Evolutionary conservation across 306 rosid genomes (phyloP), one percentile per base, ranked within the genome.

Genomic region (Cucurbita moschata): DNA sequence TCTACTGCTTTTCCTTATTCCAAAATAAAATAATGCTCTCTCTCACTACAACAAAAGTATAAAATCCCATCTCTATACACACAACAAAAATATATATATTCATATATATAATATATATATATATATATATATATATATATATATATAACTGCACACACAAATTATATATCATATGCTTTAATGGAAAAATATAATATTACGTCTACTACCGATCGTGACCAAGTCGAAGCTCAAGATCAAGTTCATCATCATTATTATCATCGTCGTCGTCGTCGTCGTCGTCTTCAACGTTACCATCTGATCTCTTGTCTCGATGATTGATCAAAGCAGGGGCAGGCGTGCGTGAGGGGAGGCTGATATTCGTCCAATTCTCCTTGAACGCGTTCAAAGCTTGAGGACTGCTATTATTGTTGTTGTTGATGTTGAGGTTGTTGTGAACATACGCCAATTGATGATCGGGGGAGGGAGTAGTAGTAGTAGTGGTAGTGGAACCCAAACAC

Each of bases 211-310:
- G 92, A 73, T 88, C 76, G 68, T 88, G 85, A 53, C 97, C 96
- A 30, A 92, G 90, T 79, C 96, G 92, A 80, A 92, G 97, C 90
- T 89, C 96, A 88, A 92, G 85, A 87, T 92, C 96, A 54, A 89
- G 75, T 37, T 81, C 89, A 61, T 71, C 90, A 19, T 61, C 44
- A 7, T 12, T 10, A 15, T 61, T 16, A 7, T 37, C 23, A 21
- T 21, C 23, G 21, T 19, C n/a, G 1, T 21, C 23, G 23, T 21
- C 23, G 23, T 21, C 23, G 1, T 21, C 68, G 0, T 38, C 23
- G 3, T 58, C 8, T 0, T 80, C 87, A 39, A 76, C 81, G 15
- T 38, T 50, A 57, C 79, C 76, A 77, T 51, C 79, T 75, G 76
- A 70, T 68, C 70, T 53, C 72, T 65, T 81, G 51, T 42, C 78